Evolutionary conservation across 306 rosid species (phyloP), one percentile per base, ranked within the genome.

Genomic region (Rubus parviflorus): DNA sequence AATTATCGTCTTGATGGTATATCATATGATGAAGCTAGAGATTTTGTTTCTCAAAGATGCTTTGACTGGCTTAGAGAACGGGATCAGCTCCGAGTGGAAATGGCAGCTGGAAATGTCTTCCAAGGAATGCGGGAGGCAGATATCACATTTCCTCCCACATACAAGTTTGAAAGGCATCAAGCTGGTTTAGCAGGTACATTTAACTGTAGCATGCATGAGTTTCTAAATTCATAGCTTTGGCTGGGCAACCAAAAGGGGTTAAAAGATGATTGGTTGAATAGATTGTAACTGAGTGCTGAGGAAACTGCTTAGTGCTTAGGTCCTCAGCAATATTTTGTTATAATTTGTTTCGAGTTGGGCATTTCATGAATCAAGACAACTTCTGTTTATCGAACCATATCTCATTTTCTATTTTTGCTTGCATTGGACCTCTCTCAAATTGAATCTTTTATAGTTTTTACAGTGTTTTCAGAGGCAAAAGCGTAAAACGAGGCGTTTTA

Each of bases 81-180:
- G 84, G 98, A 95, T 83, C 98, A 95, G 77, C 98, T 95, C 69
- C 95, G 90, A 75, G 91, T 88, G 70, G 97, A 95, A 87, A 95
- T 95, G 98, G 92, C 85, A 76, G 90, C 97, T 76, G 98, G 98
- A 80, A 95, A 95, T 78, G 97, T 81, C 65, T 95, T 95, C 88
- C 97, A 95, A 92, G 98, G 98, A 79, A 90, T 95, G 98, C 96
- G 98, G 37, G 98, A 95, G 85, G 97, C 97, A 79, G 68, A 74
- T 48, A 85, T 95, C 84, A 88, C 82, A 11, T 95, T 95, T 86
- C 97, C 98, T 81, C 97, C 98, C 71, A 95, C 97, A 7, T 95
- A 95, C 88, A 95, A 95, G 88, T 95, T 95, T 82, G 98, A 95
- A 86, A 85, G 87, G 38, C 97, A 92, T 77, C 98, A 90, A 90